Base-by-base conservation (phyloP, 495 filamentous ascomycete species). In the Elasticomyces elasticus region DNA sequence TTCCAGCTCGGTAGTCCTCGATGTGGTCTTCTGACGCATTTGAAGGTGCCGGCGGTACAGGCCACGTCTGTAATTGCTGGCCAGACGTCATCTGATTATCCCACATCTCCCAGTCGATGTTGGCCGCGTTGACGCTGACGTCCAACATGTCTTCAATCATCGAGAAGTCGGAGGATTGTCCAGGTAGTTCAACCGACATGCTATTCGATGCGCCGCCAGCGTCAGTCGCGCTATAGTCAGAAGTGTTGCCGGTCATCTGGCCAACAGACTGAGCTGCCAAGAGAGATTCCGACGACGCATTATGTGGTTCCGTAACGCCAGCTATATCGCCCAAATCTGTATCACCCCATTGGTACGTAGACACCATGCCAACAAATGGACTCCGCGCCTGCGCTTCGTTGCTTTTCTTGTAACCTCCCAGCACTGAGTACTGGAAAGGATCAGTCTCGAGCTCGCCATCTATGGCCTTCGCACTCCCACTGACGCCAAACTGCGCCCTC, bases 91-190 rank as follows among this genome's bases (percentile, higher is more conserved):
- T 43, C 40, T 61, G 37, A 22, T 30, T 52, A 26, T 61, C 58
- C 58, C 52, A 56, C 53, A 49, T 56, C 37, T 56, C 53, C 58
- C 58, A 61, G 43, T 61, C 58, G 15, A 61, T 26, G 45, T 61
- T 49, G 26, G 11, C n/a, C 15, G 10, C 28, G 1, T 12, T 7
- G 48, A 2, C 5, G 27, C 5, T 25, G 27, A 45, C 15, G 25
- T 56, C 53, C 24, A 61, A 53, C 58, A 61, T 61, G 30, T 61
- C 37, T 26, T 49, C 54, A 23, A 61, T 56, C 40, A 54, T 53
- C 19, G 48, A 41, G 49, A 48, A 56, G 49, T 61, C 58, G 5
- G 22, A 1, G 41, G 15, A 23, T 40, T 1, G 20, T 3, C 42
- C 19, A 19, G 19, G 19, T 3, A 1, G 20, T 6, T 45, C 42